A percentile compares a stretch with the other conserved stretches of the same genome.
These are phyloP conservation scores for Anthoceros angustus DNA, from an alignment of 225 moss, liverwort and hornwort species.

Conservation along the genomic window DNA sequence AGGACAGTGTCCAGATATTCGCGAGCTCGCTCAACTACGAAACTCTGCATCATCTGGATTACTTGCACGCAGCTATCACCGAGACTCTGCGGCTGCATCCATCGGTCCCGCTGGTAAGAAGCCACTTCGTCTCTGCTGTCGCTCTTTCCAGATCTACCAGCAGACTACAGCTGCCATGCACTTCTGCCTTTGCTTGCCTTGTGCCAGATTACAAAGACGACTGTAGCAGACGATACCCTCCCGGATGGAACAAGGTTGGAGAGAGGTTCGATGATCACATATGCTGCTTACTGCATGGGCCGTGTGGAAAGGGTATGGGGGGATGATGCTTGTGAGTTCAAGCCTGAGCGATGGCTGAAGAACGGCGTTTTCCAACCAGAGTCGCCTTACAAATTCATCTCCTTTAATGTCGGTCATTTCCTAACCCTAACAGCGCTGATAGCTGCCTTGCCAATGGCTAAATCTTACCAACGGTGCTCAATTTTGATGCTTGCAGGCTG, in stretches of 20 bases:
- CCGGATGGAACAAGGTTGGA: conserved; percentile 5
- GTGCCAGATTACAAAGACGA: conserved; percentile 5
- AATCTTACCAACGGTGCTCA: too few relatives aligned
- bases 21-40: background rate
- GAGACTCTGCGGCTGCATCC: background rate
- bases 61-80: background rate
- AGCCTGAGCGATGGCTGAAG: conserved; percentile 15
- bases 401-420: conserved; percentile 10
- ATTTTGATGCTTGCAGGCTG: conserved; percentile 16
- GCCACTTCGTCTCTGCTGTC: too few relatives aligned
- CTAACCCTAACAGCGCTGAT: too few relatives aligned
- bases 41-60: background rate
- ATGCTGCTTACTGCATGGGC: conserved; percentile 5
- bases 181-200: background rate
- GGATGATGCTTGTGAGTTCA: conserved; percentile 8
- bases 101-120: background rate
- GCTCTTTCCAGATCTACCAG: background rate
- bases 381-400: conserved; percentile 11
- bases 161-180: background rate
- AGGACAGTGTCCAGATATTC: background rate
- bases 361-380: conserved; percentile 10
- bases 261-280: conserved; percentile 3
- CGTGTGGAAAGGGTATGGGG: conserved; percentile 14
- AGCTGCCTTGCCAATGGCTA: too few relatives aligned
- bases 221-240: conserved; percentile 5